phyloP scores from a whole-genome alignment of 305 asterid species.

The Solanum hybrid region DNA sequence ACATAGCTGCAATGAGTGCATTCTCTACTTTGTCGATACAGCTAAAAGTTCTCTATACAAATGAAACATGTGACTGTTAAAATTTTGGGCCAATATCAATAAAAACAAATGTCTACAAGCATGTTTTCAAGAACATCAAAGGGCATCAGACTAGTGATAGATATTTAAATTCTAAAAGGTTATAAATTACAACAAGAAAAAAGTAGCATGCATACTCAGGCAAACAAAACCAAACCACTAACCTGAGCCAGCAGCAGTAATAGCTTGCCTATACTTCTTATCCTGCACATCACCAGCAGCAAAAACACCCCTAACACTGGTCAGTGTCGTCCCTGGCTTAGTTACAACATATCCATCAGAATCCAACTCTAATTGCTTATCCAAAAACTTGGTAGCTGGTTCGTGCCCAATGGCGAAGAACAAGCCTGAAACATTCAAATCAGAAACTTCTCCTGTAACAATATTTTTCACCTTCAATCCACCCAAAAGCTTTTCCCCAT shows the following conservation, averaged over 20 bases:
- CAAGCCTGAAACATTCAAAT: slow-evolving; percentile 60
- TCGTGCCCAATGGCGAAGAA: slow-evolving; percentile 92
- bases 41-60: neutral
- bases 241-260: slow-evolving; percentile 96
- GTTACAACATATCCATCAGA: slow-evolving; percentile 72
- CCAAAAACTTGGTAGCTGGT: slow-evolving; percentile 86
- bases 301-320: slow-evolving; percentile 80
- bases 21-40: neutral
- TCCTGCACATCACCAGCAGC: slow-evolving; percentile 99
- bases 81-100: neutral
- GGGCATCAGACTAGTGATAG: neutral
- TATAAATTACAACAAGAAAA: neutral
- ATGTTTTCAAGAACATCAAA: neutral
- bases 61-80: neutral
- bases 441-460: slow-evolving; percentile 43
- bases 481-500: slow-evolving; percentile 55
- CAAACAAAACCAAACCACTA: slow-evolving; percentile 13
- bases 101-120: neutral
- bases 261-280: slow-evolving; percentile 90
- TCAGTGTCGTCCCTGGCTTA: slow-evolving; percentile 62
- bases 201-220: neutral
- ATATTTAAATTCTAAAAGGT: neutral
- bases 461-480: slow-evolving; percentile 74
- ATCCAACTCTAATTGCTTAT: slow-evolving; percentile 74
- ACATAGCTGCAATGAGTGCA: neutral